Evolutionary conservation across 2,329 filamentous ascomycete genomes (phyloP), one percentile per base, ranked within the genome.

Genomic region (Ceratocystis cacaofunesta): DNA sequence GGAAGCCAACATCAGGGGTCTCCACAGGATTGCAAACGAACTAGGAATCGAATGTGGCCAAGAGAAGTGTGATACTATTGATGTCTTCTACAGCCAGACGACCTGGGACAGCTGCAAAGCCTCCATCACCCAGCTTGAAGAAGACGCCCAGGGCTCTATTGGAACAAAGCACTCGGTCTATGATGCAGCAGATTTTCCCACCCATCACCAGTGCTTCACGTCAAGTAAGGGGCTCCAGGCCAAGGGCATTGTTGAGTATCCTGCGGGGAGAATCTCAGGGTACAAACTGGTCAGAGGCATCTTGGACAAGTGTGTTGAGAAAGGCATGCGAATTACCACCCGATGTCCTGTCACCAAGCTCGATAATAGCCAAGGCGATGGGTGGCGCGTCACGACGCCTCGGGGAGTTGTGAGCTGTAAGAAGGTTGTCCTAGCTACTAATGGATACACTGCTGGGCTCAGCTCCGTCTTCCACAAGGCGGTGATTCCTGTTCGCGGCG

Each of bases 351-450:
- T 67, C 15, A 65, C 64, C 6, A 50, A 55, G 4, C 46, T 68
- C 7, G 32, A 30, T 5, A 58, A 64, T 12, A 60, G 25, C 7
- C 15, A 28, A 19, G 41, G 46, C 25, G 32, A 52, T 12, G 17
- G 22, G 5, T 69, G 68, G 68, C 30, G 58, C 0, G 62, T 72
- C 6, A 28, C 63, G 15, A 73, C 72, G 3, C 28, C 69, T 3
- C 68, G 68, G 1, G 71, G 71, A 15, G 63, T 17, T 3, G 62
- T 73, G 5, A 32, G 41, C 17, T 68, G 70, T 1, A 65, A 57
- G 17, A 62, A 68, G 12, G 68, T 73, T 6, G 66, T 73, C n/a
- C 48, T 70, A 5, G 72, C 72, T 2, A 72, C 70, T 12, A 74
- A 74, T 46, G 72, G 69, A 17, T 74, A 73, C 69, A 72, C 70